Conservation (phyloP, 2,329 filamentous ascomycete genomes). For the Phyllosticta paracitricarpa region DNA sequence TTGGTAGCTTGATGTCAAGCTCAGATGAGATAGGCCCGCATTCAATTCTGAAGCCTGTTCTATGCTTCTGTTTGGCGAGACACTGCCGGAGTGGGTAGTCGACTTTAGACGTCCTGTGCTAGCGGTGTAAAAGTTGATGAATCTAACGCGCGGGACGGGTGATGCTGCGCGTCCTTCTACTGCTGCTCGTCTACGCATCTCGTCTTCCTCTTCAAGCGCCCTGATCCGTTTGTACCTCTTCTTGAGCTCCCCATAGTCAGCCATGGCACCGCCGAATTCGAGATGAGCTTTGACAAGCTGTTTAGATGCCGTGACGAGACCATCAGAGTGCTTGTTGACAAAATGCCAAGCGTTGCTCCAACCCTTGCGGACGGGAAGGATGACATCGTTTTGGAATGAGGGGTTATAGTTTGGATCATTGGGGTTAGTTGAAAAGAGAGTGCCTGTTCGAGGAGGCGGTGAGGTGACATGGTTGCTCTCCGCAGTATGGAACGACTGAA, state of each 20-base stretch:
- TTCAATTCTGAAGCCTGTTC: background rate
- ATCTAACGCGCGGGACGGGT: slow-evolving; percentile 52
- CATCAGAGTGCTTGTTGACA: slow-evolving; percentile 69
- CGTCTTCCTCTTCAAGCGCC: slow-evolving; percentile 59
- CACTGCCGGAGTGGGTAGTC: slow-evolving; percentile 22
- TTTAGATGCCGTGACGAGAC: slow-evolving; percentile 58
- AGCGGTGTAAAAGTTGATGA: slow-evolving; percentile 86
- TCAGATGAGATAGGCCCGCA: slow-evolving; percentile 2
- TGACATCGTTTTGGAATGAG: slow-evolving; percentile 63
- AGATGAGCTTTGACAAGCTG: slow-evolving; percentile 69
- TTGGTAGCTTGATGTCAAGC: slow-evolving; percentile 2
- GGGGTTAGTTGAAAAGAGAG: slow-evolving; percentile 28
- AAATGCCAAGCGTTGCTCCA: slow-evolving; percentile 63
- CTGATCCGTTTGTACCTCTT: slow-evolving; percentile 60
- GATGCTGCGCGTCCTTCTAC: slow-evolving; percentile 16
- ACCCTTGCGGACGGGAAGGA: slow-evolving; percentile 58
- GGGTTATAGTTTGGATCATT: slow-evolving; percentile 62
- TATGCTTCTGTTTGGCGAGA: background rate
- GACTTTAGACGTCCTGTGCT: slow-evolving; percentile 59
- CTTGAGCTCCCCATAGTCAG: slow-evolving; percentile 63
- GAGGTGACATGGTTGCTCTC: background rate
- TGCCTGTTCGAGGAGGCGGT: slow-evolving; percentile 23
- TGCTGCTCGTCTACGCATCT: slow-evolving; percentile 23
- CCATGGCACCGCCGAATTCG: slow-evolving; percentile 72
- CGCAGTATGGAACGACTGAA: background rate